phyloP scores from a whole-genome alignment of 2,329 filamentous ascomycete species.

The Venturia pyrina region DNA sequence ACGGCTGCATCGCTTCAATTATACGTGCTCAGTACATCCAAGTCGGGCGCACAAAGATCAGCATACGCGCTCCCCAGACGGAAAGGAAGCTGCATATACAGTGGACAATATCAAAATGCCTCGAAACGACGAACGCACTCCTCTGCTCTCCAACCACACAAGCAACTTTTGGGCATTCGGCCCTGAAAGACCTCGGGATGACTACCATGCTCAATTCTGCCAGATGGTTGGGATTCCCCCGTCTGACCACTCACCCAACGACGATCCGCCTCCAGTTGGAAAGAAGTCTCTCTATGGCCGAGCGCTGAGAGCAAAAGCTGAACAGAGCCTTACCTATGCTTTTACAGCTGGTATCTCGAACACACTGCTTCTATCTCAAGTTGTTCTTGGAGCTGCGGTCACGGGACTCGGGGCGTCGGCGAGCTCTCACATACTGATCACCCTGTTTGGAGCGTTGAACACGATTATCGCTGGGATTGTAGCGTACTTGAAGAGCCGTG shows the following conservation, averaged over 20 bases:
- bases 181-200: background rate
- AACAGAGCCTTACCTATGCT: conserved; percentile 25
- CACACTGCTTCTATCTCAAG: conserved; percentile 27
- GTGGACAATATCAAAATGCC: background rate
- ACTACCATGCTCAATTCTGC: conserved; percentile 28
- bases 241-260: conserved; percentile 19
- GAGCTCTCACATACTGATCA: conserved; percentile 27
- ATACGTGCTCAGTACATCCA: background rate
- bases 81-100: background rate
- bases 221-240: conserved; percentile 27
- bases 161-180: conserved; percentile 10
- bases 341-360: conserved; percentile 29
- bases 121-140: conserved; percentile 6
- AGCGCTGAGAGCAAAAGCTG: conserved; percentile 22
- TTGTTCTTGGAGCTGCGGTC: conserved; percentile 31
- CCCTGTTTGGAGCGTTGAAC: conserved; percentile 30
- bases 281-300: conserved; percentile 28
- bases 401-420: conserved; percentile 29
- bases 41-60: background rate
- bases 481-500: conserved; percentile 30
- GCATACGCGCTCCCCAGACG: background rate
- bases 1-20: background rate
- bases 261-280: conserved; percentile 16
- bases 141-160: conserved; percentile 2
- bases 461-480: conserved; percentile 32